Evolutionary conservation across 345 rosid genomes (phyloP).

Genomic region (Xanthoceras sorbifolium): DNA sequence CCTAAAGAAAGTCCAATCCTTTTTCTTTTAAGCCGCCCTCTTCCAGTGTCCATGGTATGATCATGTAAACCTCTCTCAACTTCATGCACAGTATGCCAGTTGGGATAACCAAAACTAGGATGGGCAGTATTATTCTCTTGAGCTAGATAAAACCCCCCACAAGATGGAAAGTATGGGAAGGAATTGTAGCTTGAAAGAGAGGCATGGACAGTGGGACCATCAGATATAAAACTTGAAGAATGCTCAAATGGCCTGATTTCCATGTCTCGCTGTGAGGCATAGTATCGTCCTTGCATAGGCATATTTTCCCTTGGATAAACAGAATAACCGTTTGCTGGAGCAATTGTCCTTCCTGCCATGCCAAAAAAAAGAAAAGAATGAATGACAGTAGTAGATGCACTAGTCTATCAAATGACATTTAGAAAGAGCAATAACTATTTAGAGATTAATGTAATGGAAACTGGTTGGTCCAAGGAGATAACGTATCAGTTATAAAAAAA

Average conservation of each 20-base stretch:
- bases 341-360: constrained; percentile 30
- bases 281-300: constrained; percentile 11
- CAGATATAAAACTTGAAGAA: constrained; percentile 23
- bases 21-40: constrained; percentile 34
- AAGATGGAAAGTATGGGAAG: constrained; percentile 21
- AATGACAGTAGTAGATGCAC: not conserved
- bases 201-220: constrained; percentile 14
- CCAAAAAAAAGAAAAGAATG: no score
- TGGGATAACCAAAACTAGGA: constrained; percentile 12
- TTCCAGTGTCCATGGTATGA: constrained; percentile 14
- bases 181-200: constrained; percentile 17
- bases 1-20: constrained; percentile 12
- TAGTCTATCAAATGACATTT: not conserved
- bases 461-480: not conserved
- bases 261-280: constrained; percentile 17
- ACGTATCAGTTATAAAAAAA: not conserved
- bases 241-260: constrained; percentile 20
- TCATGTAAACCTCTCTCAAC: constrained; percentile 23
- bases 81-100: constrained; percentile 14
- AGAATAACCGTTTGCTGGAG: constrained; percentile 26
- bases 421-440: not conserved
- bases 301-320: constrained; percentile 22
- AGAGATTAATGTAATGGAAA: not conserved
- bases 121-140: constrained; percentile 25
- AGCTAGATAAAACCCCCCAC: constrained; percentile 17